phyloP scores from a whole-genome alignment of 176 grass and related monocot species.

The Rhynchospora tenuis region DNA sequence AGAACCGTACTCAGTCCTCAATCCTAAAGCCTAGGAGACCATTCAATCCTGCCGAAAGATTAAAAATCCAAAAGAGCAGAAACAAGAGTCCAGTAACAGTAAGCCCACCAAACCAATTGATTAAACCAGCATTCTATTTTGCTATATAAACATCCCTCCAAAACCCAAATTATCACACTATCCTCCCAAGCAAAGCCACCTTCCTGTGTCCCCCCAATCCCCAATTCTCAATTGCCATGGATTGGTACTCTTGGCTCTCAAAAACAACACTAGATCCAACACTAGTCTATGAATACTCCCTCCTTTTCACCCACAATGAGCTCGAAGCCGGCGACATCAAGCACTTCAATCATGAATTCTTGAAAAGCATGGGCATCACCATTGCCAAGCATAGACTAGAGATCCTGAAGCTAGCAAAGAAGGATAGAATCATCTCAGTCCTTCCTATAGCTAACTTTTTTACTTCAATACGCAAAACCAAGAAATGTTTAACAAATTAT shows the following conservation, averaged over 20 bases:
- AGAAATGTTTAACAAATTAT: conserved; percentile 20
- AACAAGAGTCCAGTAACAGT: neutral
- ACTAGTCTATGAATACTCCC: conserved; percentile 55
- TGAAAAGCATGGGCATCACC: conserved; percentile 73
- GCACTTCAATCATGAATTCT: conserved; percentile 75
- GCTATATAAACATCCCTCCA: conserved; percentile 14
- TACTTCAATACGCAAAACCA: conserved; percentile 36
- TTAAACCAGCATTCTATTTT: neutral
- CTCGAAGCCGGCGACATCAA: conserved; percentile 50
- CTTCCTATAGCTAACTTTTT: conserved; percentile 41
- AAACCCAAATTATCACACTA: conserved; percentile 8
- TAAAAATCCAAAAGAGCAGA: neutral
- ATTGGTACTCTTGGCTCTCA: conserved; percentile 90
- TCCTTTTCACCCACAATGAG: conserved; percentile 63
- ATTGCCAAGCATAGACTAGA: conserved; percentile 85
- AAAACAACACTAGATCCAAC: conserved; percentile 40
- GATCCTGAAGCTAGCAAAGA: conserved; percentile 26
- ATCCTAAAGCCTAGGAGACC: neutral
- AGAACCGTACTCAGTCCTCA: neutral
- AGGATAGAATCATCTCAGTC: conserved; percentile 11
- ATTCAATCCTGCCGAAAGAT: neutral
- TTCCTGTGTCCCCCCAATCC: neutral
- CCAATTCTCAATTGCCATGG: conserved; percentile 30
- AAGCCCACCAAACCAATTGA: neutral
- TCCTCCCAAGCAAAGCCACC: conserved; percentile 14